Conservation (phyloP, 306 rosid species). For the Ammopiptanthus mongolicus region DNA sequence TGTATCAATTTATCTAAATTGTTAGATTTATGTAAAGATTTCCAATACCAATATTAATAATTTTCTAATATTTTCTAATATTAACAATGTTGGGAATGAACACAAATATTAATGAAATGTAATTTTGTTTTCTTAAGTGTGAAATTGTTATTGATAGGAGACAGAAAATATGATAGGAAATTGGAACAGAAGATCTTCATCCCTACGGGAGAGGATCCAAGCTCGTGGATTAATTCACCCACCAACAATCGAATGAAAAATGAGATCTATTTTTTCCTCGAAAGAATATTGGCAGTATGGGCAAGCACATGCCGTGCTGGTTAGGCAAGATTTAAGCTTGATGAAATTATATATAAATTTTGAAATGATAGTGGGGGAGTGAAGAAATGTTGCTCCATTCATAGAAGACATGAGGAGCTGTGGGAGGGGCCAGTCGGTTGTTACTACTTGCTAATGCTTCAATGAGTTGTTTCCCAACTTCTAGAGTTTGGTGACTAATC, state of each 20-base stretch:
- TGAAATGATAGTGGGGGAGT: slow-evolving; percentile 35
- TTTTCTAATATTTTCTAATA: no score
- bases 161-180: no score
- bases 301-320: slow-evolving; percentile 61
- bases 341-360: slow-evolving; percentile 14
- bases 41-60: no score
- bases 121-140: no score
- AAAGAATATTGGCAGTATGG: slow-evolving; percentile 42
- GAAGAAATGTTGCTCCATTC: slow-evolving; percentile 34
- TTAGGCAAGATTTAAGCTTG: slow-evolving; percentile 18
- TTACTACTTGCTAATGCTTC: slow-evolving; percentile 39
- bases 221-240: background rate
- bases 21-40: no score
- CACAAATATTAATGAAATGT: no score
- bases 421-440: slow-evolving; percentile 46
- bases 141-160: no score
- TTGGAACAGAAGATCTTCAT: no score
- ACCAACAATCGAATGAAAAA: background rate
- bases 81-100: no score
- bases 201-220: no score
- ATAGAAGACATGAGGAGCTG: slow-evolving; percentile 46
- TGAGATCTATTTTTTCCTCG: background rate
- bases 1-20: no score
- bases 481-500: slow-evolving; percentile 35
- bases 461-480: slow-evolving; percentile 84